Evolutionary conservation across 257 asterid genomes (phyloP).

Genomic region (Nicotiana sylvestris): DNA sequence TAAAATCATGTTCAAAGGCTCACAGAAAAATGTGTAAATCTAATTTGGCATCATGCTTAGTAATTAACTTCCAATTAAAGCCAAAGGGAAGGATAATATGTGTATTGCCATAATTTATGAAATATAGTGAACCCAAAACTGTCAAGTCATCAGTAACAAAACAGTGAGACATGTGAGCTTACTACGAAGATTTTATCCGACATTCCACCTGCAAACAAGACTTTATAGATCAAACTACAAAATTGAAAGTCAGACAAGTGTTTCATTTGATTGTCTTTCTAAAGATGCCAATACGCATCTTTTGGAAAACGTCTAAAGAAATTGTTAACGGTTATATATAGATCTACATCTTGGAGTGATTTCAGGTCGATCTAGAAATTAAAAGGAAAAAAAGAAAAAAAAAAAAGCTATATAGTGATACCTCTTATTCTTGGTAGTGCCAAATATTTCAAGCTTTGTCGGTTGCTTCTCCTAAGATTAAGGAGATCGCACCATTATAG

Average conservation of each 20-base stretch:
- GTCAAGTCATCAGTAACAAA: not conserved
- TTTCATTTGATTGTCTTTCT: not conserved
- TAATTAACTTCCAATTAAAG: too few species aligned
- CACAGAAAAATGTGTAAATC: not conserved
- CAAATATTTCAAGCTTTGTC: not conserved
- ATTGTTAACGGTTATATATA: not conserved
- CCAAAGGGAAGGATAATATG: too few species aligned
- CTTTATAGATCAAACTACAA: not conserved
- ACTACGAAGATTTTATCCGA: not conserved
- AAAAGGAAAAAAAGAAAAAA: not conserved
- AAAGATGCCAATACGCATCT: not conserved
- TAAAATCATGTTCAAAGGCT: not conserved
- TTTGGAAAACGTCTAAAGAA: not conserved
- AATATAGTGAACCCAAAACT: too few species aligned
- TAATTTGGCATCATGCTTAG: not conserved
- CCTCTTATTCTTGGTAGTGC: not conserved
- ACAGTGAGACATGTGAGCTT: not conserved
- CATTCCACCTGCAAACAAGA: conserved; percentile 14
- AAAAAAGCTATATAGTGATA: not conserved
- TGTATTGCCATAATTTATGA: too few species aligned
- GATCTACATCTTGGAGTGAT: not conserved
- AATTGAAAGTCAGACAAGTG: not conserved
- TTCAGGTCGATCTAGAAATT: not conserved
- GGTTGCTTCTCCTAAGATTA: not conserved
- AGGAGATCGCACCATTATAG: not conserved